Base-by-base conservation (phyloP, 2,329 filamentous ascomycete genomes). In the Aspergillus hiratsukae region DNA sequence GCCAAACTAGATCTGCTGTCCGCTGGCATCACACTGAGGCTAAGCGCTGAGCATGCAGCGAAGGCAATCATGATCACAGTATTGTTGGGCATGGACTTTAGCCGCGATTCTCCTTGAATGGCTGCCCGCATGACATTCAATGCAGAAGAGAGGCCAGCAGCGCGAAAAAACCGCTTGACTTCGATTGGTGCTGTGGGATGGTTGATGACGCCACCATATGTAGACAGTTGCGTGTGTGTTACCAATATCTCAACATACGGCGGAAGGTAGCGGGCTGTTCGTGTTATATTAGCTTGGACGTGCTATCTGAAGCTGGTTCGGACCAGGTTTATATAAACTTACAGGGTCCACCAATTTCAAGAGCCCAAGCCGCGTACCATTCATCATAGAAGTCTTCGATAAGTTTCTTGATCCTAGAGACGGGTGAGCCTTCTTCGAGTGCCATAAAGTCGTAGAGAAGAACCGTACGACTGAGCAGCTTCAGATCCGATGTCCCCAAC, bases 61-160 rank as follows among this genome's bases (percentile, higher is more conserved):
- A 89, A 90, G 1, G 87, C 88, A 11, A 90, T 88, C 88, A 90
- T 90, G 61, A 90, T 88, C 54, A 87, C 83, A 0, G 87, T 89
- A 63, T 90, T 90, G 70, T 90, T 90, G 0, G 87, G 87, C 87
- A 90, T 90, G 0, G 87, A 89, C 54, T 85, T 85, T 0, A 90
- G 78, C 58, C 87, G 82, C 0, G 80, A 76, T 66, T 90, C 87
- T 35, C 87, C 87, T 69, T 89, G 87, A 5, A 90, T 88, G 0
- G 87, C 87, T 1, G 85, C 86, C 23, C 87, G 83, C 78, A 90
- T 83, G 4, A 90, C 88, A 56, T 89, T 89, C n/a, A 90, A 72
- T 0, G 88, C 86, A 0, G 87, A 87, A 0, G 87, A 88, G 0
- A 90, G 78, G 1, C 87, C 86, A 0, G 87, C 87, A 0, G 86